Conservation (phyloP, 2,329 filamentous ascomycete species). For the Aureobasidium sp. region DNA sequence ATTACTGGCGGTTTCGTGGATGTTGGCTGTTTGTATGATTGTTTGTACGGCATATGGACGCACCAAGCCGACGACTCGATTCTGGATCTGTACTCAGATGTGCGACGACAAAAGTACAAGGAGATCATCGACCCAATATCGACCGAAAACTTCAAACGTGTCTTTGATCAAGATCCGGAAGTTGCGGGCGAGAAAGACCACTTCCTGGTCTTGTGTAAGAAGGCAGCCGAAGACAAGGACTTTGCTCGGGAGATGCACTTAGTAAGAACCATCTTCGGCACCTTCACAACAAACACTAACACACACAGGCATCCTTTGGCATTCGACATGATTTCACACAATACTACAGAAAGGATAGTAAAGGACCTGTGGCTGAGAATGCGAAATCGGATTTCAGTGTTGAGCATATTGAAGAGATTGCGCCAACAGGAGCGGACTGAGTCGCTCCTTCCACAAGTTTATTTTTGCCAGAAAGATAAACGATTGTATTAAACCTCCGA, state of each 20-base stretch:
- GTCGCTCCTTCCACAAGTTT: not conserved
- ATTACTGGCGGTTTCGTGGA: slow-evolving; percentile 21
- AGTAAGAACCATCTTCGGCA: slow-evolving; percentile 9
- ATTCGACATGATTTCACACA: slow-evolving; percentile 16
- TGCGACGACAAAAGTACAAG: slow-evolving; percentile 27
- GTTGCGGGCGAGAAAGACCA: slow-evolving; percentile 16
- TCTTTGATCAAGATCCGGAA: slow-evolving; percentile 17
- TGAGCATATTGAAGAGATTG: not conserved
- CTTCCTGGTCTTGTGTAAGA: slow-evolving; percentile 17
- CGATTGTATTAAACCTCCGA: not conserved
- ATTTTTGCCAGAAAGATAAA: too few species aligned
- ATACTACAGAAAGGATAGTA: slow-evolving; percentile 14
- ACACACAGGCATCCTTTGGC: slow-evolving; percentile 7
- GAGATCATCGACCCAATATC: slow-evolving; percentile 26
- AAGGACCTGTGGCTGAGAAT: not conserved
- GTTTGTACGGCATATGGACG: slow-evolving; percentile 19
- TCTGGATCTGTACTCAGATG: slow-evolving; percentile 27
- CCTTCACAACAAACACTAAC: not conserved
- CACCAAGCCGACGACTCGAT: slow-evolving; percentile 21
- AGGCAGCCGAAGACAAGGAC: slow-evolving; percentile 16
- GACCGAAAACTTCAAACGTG: slow-evolving; percentile 17
- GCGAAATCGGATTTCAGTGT: slow-evolving; percentile 2
- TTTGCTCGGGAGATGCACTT: slow-evolving; percentile 18
- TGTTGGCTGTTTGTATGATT: slow-evolving; percentile 20
- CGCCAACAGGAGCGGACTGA: slow-evolving; percentile 1